phyloP scores from a whole-genome alignment of 805 yeast genomes.

The Pichia nakasei region DNA sequence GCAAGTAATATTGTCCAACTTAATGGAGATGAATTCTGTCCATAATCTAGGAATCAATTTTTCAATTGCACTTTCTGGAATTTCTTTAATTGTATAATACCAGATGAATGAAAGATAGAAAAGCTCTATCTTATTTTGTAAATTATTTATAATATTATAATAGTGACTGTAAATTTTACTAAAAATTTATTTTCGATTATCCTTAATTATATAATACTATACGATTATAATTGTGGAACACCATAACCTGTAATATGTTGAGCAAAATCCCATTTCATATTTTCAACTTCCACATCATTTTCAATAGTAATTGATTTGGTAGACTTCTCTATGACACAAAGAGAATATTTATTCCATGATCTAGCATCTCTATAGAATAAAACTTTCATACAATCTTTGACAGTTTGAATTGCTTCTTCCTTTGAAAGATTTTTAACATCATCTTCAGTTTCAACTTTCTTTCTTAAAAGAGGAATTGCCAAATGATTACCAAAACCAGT shows the following conservation, averaged over 20 bases:
- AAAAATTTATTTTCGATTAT: background rate
- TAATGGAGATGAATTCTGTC: constrained; percentile 31
- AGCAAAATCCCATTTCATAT: constrained; percentile 88
- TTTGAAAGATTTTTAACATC: constrained; percentile 64
- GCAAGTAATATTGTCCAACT: constrained; percentile 38
- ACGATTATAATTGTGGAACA: constrained; percentile 25
- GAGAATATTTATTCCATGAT: constrained; percentile 74
- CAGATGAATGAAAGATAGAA: background rate
- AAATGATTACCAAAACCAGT: constrained; percentile 96
- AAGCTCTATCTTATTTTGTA: no score
- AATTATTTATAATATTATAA: no score
- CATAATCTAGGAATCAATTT: constrained; percentile 36
- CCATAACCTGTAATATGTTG: constrained; percentile 87
- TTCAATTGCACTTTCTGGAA: constrained; percentile 48
- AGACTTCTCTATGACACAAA: constrained; percentile 65
- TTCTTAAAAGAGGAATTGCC: constrained; percentile 87
- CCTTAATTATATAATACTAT: background rate
- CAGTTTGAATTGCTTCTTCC: constrained; percentile 66
- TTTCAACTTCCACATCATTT: constrained; percentile 56
- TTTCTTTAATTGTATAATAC: constrained; percentile 25
- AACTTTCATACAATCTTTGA: constrained; percentile 86
- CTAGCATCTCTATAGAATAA: constrained; percentile 95
- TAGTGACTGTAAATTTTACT: no score
- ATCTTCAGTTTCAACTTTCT: constrained; percentile 67
- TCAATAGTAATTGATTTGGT: constrained; percentile 47